Conservation (phyloP, 192 early-diverging fungal genomes). For the Umbelopsis vinacea region DNA sequence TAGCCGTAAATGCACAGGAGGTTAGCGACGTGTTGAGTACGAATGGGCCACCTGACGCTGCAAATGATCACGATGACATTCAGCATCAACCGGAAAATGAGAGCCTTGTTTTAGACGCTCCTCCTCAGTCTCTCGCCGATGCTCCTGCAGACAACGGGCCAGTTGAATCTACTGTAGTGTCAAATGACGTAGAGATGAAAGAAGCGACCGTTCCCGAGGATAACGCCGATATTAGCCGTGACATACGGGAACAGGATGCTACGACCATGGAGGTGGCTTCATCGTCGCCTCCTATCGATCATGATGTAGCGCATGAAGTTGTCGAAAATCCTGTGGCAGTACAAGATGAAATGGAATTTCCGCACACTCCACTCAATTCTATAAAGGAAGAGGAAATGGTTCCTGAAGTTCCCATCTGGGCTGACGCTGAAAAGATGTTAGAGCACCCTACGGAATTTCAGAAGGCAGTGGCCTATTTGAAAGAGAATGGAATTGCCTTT, state of each 20-base stretch:
- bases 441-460: constrained; percentile 30
- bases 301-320: background rate
- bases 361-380: constrained; percentile 17
- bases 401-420: constrained; percentile 31
- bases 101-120: too few relatives aligned
- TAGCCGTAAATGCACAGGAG: too few relatives aligned
- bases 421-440: constrained; percentile 23
- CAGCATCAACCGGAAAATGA: too few relatives aligned
- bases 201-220: too few relatives aligned
- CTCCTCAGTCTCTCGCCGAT: too few relatives aligned
- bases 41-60: too few relatives aligned
- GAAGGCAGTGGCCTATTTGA: constrained; percentile 25
- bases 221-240: too few relatives aligned
- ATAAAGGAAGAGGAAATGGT: constrained; percentile 10
- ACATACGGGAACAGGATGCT: background rate
- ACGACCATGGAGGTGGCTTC: background rate
- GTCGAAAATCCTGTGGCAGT: background rate
- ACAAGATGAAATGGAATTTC: background rate
- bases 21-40: too few relatives aligned
- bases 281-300: background rate
- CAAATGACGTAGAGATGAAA: too few relatives aligned
- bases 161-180: too few relatives aligned
- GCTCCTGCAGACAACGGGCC: too few relatives aligned
- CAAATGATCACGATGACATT: too few relatives aligned
- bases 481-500: constrained; percentile 7